phyloP scores from a whole-genome alignment of 2,329 filamentous ascomycete species.

The Colletotrichum sp. region DNA sequence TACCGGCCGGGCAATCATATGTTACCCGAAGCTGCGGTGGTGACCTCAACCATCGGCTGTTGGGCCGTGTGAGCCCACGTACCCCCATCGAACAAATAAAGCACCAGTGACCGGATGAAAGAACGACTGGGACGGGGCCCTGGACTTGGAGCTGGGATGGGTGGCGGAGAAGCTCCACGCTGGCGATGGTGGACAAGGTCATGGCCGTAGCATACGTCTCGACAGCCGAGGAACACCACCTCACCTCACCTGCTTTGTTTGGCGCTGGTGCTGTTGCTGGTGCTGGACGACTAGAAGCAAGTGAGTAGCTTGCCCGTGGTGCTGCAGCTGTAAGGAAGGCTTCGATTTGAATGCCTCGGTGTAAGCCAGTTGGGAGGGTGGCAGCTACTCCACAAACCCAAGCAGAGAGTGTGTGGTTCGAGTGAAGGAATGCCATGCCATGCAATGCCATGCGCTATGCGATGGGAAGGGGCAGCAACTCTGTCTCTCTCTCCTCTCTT shows the following conservation, averaged over 20 bases:
- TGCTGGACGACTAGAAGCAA: background rate
- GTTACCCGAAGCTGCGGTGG: background rate
- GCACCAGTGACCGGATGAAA: background rate
- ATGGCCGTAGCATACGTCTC: background rate
- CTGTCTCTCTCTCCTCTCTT: background rate
- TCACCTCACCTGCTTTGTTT: background rate
- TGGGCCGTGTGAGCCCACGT: background rate
- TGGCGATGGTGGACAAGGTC: background rate
- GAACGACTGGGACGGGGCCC: background rate
- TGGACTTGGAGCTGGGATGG: background rate
- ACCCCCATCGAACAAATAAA: background rate
- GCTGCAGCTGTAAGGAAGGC: background rate
- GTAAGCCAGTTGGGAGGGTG: background rate
- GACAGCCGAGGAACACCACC: conserved; percentile 9
- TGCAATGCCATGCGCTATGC: background rate
- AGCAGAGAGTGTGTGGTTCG: background rate
- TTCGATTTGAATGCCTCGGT: background rate
- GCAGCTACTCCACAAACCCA: background rate
- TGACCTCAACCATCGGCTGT: background rate
- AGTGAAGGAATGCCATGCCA: background rate
- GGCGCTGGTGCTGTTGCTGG: background rate
- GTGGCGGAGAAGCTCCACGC: conserved; percentile 11
- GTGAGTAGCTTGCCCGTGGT: background rate
- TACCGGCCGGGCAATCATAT: background rate
- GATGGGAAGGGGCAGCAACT: background rate